Base-by-base conservation (phyloP, 2,329 filamentous ascomycete species). In the Ophiocordyceps camponoti-rufipedis region DNA sequence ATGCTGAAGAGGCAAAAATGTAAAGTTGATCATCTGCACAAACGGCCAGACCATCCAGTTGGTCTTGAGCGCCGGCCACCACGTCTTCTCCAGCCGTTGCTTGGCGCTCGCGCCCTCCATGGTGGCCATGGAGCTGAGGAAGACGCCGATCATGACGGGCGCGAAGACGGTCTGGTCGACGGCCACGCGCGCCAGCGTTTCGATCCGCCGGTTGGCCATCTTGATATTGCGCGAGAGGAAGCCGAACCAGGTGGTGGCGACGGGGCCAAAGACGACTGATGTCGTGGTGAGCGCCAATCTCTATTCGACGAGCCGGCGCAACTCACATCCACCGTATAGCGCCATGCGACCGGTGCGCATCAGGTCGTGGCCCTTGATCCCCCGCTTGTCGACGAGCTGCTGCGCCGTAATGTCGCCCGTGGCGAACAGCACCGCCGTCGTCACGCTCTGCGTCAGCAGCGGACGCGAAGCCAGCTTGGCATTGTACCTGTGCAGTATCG, bases 351-450 rank as follows among this genome's bases (percentile, higher is more conserved):
- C 79, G 29, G 84, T 88, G 45, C 85, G 75, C 28, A 67, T 66
- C 35, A 78, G 54, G 56, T 89, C 82, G 61, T 98, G 89, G 52
- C 83, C 82, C 53, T 80, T 66, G 28, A 83, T 53, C 16, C 87
- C 88, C 56, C 74, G 80, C 62, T 78, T 80, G 66, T 96, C 89
- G 48, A 98, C 84, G 33, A 78, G 71, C 66, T 96, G 89, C 65
- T 98, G 91, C 35, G 91, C 86, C 53, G 93, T 80, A 49, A 82
- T 71, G 66, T 98, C 91, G 56, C 91, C 91, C 13, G 87, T 85
- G 48, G 83, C 88, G 61, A 96, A 98, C 51, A 98, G 80, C 48
- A 96, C 74, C 43, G 85, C 83, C 38, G 89, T 95, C 47, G 87
- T 94, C 55, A 94, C 68, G 60, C 82, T 85, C 70, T 94, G 86